Conservation (phyloP, 2,329 filamentous ascomycete species). For the Fusarium subglutinans region DNA sequence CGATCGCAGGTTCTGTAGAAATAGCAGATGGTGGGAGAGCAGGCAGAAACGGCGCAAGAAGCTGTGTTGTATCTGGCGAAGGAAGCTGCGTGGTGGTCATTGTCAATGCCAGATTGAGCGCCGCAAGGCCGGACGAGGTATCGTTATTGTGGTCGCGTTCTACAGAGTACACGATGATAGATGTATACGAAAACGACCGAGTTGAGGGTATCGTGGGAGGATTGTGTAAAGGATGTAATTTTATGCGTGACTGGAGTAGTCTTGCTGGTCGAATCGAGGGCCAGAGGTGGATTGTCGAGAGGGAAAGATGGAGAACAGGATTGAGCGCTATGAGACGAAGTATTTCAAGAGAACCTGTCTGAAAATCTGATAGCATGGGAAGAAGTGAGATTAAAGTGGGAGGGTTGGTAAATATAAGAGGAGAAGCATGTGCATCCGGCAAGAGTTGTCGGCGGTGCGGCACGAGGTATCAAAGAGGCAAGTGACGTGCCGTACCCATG, state of each 20-base stretch:
- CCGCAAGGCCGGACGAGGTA: background rate
- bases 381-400: background rate
- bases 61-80: conserved; percentile 56
- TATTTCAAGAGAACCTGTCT: background rate
- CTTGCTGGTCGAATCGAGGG: conserved; percentile 18
- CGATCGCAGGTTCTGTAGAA: conserved; percentile 65
- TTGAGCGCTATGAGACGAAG: background rate
- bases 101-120: conserved; percentile 8
- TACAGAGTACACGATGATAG: background rate
- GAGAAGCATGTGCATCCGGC: conserved; percentile 5
- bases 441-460: conserved; percentile 35
- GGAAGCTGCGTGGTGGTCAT: conserved; percentile 48
- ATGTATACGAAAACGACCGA: background rate
- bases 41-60: conserved; percentile 67
- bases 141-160: conserved; percentile 7
- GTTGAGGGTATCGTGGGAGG: conserved; percentile 1
- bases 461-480: conserved; percentile 30
- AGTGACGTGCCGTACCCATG: conserved; percentile 36
- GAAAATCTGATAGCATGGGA: background rate
- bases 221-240: background rate
- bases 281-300: conserved; percentile 10
- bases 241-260: conserved; percentile 28
- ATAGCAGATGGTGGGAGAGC: conserved; percentile 67
- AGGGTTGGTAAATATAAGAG: conserved; percentile 7
- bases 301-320: conserved; percentile 13